Evolutionary conservation across 1,284 basidiomycete species (phyloP).

Genomic region (Papiliotrema laurentii): DNA sequence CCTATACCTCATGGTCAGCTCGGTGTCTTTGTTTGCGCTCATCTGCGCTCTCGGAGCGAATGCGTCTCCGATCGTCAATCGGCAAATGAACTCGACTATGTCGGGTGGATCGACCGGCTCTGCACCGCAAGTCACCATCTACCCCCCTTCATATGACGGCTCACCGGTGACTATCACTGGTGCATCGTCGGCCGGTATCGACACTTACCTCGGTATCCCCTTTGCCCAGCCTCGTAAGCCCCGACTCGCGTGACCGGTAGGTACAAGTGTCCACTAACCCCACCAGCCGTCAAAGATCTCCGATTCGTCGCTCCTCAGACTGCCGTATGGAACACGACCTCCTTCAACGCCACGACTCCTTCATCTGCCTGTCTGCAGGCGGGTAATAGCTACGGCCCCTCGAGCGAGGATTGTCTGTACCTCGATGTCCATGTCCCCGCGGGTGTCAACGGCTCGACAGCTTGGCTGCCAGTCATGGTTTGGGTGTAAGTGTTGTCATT

Average conservation of each 20-base stretch:
- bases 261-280: conserved; percentile 15
- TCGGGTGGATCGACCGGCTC: too few species aligned
- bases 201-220: conserved; percentile 57
- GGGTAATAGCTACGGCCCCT: conserved; percentile 6
- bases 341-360: conserved; percentile 22
- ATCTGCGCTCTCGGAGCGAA: too few species aligned
- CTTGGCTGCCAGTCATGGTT: conserved; percentile 41
- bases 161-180: background rate
- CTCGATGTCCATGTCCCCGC: conserved; percentile 44
- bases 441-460: conserved; percentile 12
- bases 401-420: conserved; percentile 47
- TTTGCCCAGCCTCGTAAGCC: conserved; percentile 57
- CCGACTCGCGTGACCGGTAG: background rate
- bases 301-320: conserved; percentile 48
- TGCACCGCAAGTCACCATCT: background rate
- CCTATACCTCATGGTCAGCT: too few species aligned
- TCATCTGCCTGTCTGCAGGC: conserved; percentile 36
- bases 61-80: too few species aligned
- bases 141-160: background rate
- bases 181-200: background rate
- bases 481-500: conserved; percentile 24
- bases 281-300: conserved; percentile 51
- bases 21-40: too few species aligned
- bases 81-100: too few species aligned
- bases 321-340: conserved; percentile 19